Conservation (phyloP, 805 yeast species). For the Cyberlindnera sargentensis region DNA sequence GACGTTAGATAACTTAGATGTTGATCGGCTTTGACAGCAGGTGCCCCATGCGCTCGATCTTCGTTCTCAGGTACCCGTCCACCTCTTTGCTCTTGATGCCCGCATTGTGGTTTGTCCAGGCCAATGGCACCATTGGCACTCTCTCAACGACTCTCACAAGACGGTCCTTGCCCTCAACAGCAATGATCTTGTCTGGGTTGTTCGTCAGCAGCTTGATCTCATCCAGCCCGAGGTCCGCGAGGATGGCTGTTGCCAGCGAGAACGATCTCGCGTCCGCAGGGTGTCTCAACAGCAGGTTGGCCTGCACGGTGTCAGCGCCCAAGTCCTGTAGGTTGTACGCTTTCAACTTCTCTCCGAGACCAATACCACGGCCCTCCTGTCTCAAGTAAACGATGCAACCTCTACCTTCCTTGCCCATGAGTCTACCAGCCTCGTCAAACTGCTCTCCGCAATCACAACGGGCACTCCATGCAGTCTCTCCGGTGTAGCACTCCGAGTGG, state of each 20-base stretch:
- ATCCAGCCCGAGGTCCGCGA: slow-evolving; percentile 70
- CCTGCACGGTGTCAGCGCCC: slow-evolving; percentile 98
- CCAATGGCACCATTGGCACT: slow-evolving; percentile 94
- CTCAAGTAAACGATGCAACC: slow-evolving; percentile 95
- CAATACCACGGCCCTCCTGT: slow-evolving; percentile 98
- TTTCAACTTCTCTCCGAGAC: slow-evolving; percentile 94
- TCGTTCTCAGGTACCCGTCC: slow-evolving; percentile 88
- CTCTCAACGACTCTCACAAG: slow-evolving; percentile 75
- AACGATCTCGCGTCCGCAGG: slow-evolving; percentile 98
- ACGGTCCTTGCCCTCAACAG: slow-evolving; percentile 83
- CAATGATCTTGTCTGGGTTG: slow-evolving; percentile 92
- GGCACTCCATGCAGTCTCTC: slow-evolving; percentile 99
- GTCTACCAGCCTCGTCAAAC: slow-evolving; percentile 92
- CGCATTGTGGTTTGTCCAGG: slow-evolving; percentile 52
- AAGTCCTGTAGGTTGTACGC: slow-evolving; percentile 95
- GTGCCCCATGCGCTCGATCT: slow-evolving; percentile 97
- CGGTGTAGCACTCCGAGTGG: slow-evolving; percentile 97
- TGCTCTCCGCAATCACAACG: slow-evolving; percentile 99
- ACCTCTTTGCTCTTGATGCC: slow-evolving; percentile 84
- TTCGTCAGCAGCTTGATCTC: slow-evolving; percentile 80
- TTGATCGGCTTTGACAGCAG: slow-evolving; percentile 46
- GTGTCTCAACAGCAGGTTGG: slow-evolving; percentile 84
- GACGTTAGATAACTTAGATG: slow-evolving; percentile 1
- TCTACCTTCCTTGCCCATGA: slow-evolving; percentile 80
- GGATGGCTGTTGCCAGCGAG: slow-evolving; percentile 87